Percentiles rank a stretch among this genome's conserved stretches.
Conservation (phyloP, 306 rosid species). For the Rubus idaeus region DNA sequence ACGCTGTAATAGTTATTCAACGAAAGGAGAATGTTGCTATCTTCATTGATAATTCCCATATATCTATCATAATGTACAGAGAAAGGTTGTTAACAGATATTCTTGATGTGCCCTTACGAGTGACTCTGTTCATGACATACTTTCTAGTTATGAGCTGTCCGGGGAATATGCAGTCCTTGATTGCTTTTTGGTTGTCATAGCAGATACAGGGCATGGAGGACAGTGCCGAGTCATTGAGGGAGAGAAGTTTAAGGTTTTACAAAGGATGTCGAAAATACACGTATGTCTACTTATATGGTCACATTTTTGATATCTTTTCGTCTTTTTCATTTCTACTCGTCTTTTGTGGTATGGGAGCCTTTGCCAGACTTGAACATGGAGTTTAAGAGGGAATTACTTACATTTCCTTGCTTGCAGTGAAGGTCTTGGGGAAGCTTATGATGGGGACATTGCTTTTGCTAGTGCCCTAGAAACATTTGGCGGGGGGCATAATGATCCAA, state of each 20-base stretch:
- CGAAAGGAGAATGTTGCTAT: neutral
- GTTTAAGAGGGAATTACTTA: conserved; percentile 26
- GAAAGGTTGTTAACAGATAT: neutral
- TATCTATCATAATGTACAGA: neutral
- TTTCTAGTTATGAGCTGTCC: neutral
- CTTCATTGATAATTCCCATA: neutral
- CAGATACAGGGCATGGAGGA: conserved; percentile 99
- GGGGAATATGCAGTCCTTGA: conserved; percentile 13
- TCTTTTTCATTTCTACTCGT: neutral
- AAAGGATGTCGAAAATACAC: conserved; percentile 99
- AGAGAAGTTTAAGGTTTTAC: conserved; percentile 85
- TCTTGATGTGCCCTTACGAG: neutral
- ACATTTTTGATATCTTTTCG: neutral
- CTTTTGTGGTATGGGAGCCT: conserved; percentile 3
- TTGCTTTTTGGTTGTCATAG: conserved; percentile 38
- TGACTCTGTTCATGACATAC: neutral
- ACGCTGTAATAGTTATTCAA: neutral
- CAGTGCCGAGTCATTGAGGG: conserved; percentile 91
- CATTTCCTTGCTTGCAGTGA: conserved; percentile 55
- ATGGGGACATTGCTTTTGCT: conserved; percentile 99
- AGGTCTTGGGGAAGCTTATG: conserved; percentile 99
- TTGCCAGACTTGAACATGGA: conserved; percentile 1
- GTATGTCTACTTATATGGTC: conserved; percentile 47
- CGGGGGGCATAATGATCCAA: conserved; percentile 98
- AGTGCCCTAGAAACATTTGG: conserved; percentile 96